Base-by-base conservation (phyloP, 768 basidiomycete species). In the Agaricus subrufescens region DNA sequence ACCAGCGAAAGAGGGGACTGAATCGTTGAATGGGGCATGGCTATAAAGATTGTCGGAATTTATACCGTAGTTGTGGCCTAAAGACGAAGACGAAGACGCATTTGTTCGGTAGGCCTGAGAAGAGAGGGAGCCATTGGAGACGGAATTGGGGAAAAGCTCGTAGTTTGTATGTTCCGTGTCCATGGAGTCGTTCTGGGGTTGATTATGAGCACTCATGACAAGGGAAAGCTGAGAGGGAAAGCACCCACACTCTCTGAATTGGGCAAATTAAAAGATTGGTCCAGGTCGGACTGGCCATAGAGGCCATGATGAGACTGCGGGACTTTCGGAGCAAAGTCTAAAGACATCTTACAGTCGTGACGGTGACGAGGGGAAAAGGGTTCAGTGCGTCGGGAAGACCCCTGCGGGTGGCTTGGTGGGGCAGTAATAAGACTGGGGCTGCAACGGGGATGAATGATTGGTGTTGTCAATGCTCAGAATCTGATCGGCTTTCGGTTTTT, bases 41-140 rank as follows among this genome's bases (percentile, higher is more conserved):
- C 80, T 67, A 67, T 87, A 89, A 43, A 88, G 67, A 55, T 73
- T 52, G 60, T 91, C 85, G 29, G 78, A 72, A 60, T 75, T 71
- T 57, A 86, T 77, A 46, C 67, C 68, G 65, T 83, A 86, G 58
- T 67, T 69, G 45, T 79, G 80, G n/a, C 74, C 78, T 9, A 86
- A 74, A n/a, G 85, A 86, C 6, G 85, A 84, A 25, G 85, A 83
- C 0, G 87, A 87, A 50, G 86, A 85, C 31, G 84, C 84, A 73
- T 86, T 87, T 44, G 84, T 75, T 58, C 85, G 82, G 71, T 89
- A 89, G 63, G 86, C 83, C 57, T 81, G 75, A 45, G 81, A 78
- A 49, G 72, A 69, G 65, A 84, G 83, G 6, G 80, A 71, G 60
- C 62, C 58, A 56, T 66, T 61, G 4, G 64, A 65, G 26, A 71